phyloP scores from a whole-genome alignment of 2,329 filamentous ascomycete genomes.

The Monilinia laxa region DNA sequence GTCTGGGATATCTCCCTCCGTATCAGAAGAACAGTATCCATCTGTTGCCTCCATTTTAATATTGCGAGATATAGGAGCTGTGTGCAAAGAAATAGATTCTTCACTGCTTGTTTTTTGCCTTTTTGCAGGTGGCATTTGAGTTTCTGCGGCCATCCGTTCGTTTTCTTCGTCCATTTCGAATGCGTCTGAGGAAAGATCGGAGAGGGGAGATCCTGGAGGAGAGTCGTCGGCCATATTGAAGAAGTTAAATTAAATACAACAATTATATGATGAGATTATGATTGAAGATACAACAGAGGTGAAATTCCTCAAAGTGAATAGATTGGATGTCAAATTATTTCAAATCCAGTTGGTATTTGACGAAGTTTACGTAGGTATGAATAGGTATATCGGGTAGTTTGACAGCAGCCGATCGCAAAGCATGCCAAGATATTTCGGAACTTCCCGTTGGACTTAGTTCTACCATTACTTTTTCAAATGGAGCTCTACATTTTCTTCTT shows the following conservation, averaged over 20 bases:
- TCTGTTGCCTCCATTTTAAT: slow-evolving; percentile 37
- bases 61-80: slow-evolving; percentile 37
- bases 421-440: slow-evolving; percentile 8
- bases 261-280: neutral
- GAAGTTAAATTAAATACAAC: neutral
- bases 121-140: slow-evolving; percentile 40
- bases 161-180: slow-evolving; percentile 56
- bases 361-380: neutral
- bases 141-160: slow-evolving; percentile 48
- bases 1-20: slow-evolving; percentile 78
- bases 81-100: slow-evolving; percentile 31
- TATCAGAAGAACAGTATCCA: slow-evolving; percentile 78
- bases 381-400: no score
- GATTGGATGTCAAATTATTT: neutral
- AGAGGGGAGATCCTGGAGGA: slow-evolving; percentile 59
- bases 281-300: neutral
- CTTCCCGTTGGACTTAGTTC: neutral
- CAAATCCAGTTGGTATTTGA: neutral
- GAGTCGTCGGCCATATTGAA: slow-evolving; percentile 50
- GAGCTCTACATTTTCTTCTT: no score
- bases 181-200: slow-evolving; percentile 62
- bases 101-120: slow-evolving; percentile 34
- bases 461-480: no score
- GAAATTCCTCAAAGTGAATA: neutral
- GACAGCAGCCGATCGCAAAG: no score